A percentile compares a stretch with the other conserved stretches of the same genome.
Conservation (phyloP, 176 grass and related monocot genomes). For the Juncus inflexus region DNA sequence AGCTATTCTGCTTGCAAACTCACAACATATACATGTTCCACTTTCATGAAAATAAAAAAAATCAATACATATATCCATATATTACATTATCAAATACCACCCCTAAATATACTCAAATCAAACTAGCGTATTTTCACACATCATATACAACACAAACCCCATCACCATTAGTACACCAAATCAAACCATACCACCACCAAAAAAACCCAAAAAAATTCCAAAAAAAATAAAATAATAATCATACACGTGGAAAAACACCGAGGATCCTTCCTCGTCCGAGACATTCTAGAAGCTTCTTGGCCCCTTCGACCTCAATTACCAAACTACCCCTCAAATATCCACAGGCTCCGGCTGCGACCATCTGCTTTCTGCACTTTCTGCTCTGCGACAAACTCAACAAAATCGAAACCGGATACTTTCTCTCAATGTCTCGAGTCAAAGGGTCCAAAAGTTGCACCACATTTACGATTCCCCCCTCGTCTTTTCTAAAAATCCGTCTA, state of each 20-base stretch:
- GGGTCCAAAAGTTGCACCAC: conserved; percentile 74
- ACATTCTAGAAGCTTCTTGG: conserved; percentile 68
- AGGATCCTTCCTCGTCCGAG: conserved; percentile 70
- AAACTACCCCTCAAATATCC: conserved; percentile 54
- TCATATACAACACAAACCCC: conserved; percentile 21
- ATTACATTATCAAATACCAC: background rate
- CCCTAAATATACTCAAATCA: conserved; percentile 16
- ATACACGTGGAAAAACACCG: conserved; percentile 72
- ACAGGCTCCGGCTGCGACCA: conserved; percentile 69
- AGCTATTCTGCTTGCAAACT: background rate
- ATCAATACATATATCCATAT: conserved; percentile 11
- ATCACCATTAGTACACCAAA: conserved; percentile 11
- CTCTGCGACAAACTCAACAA: conserved; percentile 51
- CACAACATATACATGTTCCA: background rate
- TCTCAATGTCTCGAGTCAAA: conserved; percentile 23
- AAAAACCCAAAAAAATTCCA: background rate
- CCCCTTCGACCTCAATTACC: conserved; percentile 58
- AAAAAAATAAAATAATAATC: background rate
- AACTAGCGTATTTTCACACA: conserved; percentile 17
- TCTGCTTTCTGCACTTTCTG: conserved; percentile 72
- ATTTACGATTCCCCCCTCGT: conserved; percentile 63
- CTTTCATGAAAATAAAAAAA: background rate
- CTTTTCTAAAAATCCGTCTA: conserved; percentile 54
- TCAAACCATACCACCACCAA: conserved; percentile 7
- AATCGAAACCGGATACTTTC: conserved; percentile 44